Conservation (phyloP, 1,284 basidiomycete genomes). For the Malassezia globosa region DNA sequence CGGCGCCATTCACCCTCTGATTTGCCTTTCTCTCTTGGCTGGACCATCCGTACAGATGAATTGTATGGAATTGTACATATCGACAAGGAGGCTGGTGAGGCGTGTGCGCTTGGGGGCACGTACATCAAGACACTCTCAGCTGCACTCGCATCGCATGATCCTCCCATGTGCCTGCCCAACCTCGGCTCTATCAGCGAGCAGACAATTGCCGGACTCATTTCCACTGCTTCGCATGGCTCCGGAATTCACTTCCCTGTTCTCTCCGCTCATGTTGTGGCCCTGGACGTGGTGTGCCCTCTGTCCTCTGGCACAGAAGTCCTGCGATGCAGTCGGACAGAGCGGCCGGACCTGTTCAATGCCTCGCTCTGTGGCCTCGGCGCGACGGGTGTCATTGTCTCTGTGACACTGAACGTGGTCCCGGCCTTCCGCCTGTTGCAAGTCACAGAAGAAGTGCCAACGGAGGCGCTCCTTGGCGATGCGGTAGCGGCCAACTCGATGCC, state of each 20-base stretch:
- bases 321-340: slow-evolving; percentile 58
- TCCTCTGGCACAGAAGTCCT: slow-evolving; percentile 56
- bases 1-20: slow-evolving; percentile 88
- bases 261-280: slow-evolving; percentile 65
- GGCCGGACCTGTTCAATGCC: slow-evolving; percentile 71
- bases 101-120: slow-evolving; percentile 41
- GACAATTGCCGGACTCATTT: slow-evolving; percentile 82
- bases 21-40: slow-evolving; percentile 50
- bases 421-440: slow-evolving; percentile 73
- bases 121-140: slow-evolving; percentile 44
- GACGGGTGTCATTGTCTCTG: slow-evolving; percentile 73
- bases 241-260: slow-evolving; percentile 71
- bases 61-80: slow-evolving; percentile 32
- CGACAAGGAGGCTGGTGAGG: slow-evolving; percentile 17
- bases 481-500: no score
- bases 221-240: slow-evolving; percentile 88
- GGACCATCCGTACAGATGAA: slow-evolving; percentile 41
- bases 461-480: slow-evolving; percentile 52
- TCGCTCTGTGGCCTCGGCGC: slow-evolving; percentile 87
- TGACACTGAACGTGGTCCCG: slow-evolving; percentile 67
- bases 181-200: slow-evolving; percentile 95
- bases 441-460: slow-evolving; percentile 59
- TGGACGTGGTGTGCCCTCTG: slow-evolving; percentile 56
- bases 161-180: slow-evolving; percentile 68
- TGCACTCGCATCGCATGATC: slow-evolving; percentile 56